Percentiles rank a stretch among this genome's conserved stretches.
Conservation (phyloP, 2,329 filamentous ascomycete species). For the Sclerotinia nivalis region DNA sequence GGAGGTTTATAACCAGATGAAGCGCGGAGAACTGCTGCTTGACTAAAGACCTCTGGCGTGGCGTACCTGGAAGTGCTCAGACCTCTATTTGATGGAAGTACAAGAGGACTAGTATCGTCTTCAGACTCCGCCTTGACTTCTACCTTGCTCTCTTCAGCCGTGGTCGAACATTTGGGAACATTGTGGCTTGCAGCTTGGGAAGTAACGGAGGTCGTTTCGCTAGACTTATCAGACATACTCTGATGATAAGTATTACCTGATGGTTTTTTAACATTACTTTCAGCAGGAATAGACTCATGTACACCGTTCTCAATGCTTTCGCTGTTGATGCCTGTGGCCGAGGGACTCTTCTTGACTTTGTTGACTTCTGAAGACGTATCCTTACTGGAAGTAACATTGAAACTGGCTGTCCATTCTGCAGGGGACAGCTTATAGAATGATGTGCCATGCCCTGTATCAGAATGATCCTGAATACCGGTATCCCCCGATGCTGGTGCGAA, state of each 20-base stretch:
- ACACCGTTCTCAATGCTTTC: neutral
- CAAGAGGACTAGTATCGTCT: neutral
- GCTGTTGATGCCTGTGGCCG: too few species aligned
- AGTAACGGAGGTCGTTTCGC: neutral
- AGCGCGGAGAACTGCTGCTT: constrained; percentile 10
- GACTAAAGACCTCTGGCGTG: neutral
- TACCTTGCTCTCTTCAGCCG: neutral
- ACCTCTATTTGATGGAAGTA: neutral
- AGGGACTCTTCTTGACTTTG: too few species aligned
- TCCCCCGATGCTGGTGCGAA: neutral
- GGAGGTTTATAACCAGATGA: neutral
- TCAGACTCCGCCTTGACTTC: neutral
- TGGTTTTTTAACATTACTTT: neutral
- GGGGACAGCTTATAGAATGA: neutral
- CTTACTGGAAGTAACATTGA: neutral
- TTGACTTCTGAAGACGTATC: neutral
- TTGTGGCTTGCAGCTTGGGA: neutral
- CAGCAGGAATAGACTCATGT: neutral
- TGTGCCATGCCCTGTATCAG: neutral
- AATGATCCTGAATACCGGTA: neutral
- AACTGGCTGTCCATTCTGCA: constrained; percentile 3
- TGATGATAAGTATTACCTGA: neutral
- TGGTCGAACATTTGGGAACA: neutral
- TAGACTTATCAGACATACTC: neutral
- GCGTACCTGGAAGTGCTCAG: constrained; percentile 8